Evolutionary conservation across 2,329 filamentous ascomycete species (phyloP).

Genomic region (Claviceps sp.): DNA sequence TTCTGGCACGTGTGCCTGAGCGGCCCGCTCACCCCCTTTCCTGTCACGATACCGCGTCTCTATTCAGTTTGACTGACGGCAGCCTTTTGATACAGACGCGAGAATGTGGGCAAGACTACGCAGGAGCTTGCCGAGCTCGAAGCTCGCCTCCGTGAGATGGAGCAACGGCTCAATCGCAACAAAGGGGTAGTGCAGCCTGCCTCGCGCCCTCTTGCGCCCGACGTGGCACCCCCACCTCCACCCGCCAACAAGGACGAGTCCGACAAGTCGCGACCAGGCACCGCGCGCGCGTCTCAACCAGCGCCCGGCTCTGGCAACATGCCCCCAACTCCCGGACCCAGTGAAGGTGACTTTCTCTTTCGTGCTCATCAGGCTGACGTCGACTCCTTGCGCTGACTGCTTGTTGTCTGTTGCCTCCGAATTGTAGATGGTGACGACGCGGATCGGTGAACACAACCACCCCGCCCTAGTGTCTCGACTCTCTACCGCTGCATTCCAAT

Average conservation of each 20-base stretch:
- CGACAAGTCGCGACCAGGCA: conserved; percentile 39
- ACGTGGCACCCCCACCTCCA: conserved; percentile 6
- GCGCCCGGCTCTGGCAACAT: conserved; percentile 42
- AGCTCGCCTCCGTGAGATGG: conserved; percentile 70
- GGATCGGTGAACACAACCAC: conserved; percentile 14
- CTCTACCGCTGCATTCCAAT: not conserved
- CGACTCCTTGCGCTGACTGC: conserved; percentile 1
- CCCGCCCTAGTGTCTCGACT: not conserved
- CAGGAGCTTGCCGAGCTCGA: conserved; percentile 80
- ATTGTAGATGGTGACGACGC: conserved; percentile 25
- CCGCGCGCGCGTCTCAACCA: conserved; percentile 35
- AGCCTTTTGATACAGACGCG: conserved; percentile 2
- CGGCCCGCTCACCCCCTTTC: not conserved
- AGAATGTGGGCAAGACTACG: conserved; percentile 56
- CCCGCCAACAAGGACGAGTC: conserved; percentile 18
- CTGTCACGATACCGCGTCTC: not conserved
- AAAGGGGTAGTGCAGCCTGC: conserved; percentile 9
- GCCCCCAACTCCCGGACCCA: conserved; percentile 46
- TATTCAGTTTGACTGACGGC: not conserved
- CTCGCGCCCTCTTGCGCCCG: conserved; percentile 5
- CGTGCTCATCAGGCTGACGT: conserved; percentile 20
- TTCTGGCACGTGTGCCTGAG: not conserved
- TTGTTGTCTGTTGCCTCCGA: not conserved
- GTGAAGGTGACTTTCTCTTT: conserved; percentile 45
- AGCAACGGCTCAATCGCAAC: conserved; percentile 51